These are phyloP conservation scores for Macrophomina phaseolina DNA, from an alignment of 2,329 filamentous ascomycete genomes.

Conservation along the genomic window DNA sequence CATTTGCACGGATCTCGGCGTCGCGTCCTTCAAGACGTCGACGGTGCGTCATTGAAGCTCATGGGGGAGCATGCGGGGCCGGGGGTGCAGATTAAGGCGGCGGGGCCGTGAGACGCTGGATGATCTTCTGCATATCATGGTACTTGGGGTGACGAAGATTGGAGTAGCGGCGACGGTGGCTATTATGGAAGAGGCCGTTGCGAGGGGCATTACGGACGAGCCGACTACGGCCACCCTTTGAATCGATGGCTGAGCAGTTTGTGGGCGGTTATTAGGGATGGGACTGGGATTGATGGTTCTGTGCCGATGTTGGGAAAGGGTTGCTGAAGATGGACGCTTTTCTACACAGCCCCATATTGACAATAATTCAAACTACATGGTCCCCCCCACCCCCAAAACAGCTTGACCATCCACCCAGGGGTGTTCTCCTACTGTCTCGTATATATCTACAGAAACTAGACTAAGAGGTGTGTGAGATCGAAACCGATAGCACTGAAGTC, in stretches of 20 bases:
- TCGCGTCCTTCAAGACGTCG: conserved; percentile 66
- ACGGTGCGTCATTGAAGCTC: conserved; percentile 60
- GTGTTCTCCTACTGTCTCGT: too few species aligned
- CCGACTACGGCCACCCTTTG: conserved; percentile 36
- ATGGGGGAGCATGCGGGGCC: conserved; percentile 57
- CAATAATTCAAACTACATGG: too few species aligned
- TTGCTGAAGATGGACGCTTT: too few species aligned
- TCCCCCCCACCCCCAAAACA: too few species aligned
- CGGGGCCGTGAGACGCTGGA: conserved; percentile 64
- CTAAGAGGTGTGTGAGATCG: too few species aligned
- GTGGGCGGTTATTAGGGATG: neutral
- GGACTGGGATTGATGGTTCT: too few species aligned
- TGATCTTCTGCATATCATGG: conserved; percentile 61
- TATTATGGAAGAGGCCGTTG: conserved; percentile 62
- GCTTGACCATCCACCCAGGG: too few species aligned
- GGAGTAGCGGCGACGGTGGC: conserved; percentile 61
- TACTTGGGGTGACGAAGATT: conserved; percentile 60
- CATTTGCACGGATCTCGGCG: conserved; percentile 58
- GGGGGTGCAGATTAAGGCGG: conserved; percentile 62
- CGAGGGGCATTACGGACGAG: conserved; percentile 54
- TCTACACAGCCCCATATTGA: too few species aligned
- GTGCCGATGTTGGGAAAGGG: too few species aligned
- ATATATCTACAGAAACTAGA: too few species aligned
- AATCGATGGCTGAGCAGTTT: conserved; percentile 31
- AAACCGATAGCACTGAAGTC: too few species aligned